A percentile compares a stretch with the other conserved stretches of the same genome.
phyloP scores from a whole-genome alignment of 2,329 filamentous ascomycete genomes.

The Boeremia exigua region DNA sequence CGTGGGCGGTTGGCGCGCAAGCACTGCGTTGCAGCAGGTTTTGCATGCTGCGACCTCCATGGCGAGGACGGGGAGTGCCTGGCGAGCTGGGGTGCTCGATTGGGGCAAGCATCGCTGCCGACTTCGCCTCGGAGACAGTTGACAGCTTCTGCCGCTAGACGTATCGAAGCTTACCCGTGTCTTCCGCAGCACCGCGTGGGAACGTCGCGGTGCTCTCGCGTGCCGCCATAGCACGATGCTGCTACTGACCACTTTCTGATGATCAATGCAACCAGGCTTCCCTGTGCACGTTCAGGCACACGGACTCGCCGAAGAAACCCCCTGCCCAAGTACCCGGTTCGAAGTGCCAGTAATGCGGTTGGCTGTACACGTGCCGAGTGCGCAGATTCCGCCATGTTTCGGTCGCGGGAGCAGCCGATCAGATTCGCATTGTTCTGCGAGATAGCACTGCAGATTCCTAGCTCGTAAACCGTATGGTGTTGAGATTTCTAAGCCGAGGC shows the following conservation, averaged over 20 bases:
- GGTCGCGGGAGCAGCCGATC: slow-evolving; percentile 38
- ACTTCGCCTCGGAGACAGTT: slow-evolving; percentile 22
- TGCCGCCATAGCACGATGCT: slow-evolving; percentile 7
- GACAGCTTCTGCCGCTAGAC: slow-evolving; percentile 25
- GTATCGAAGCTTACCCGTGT: slow-evolving; percentile 23
- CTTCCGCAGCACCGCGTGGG: slow-evolving; percentile 17
- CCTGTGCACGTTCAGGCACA: slow-evolving; percentile 35
- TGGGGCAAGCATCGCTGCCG: slow-evolving; percentile 1
- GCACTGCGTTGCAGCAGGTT: neutral
- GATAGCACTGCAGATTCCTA: neutral
- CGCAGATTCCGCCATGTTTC: slow-evolving; percentile 25
- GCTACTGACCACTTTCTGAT: slow-evolving; percentile 16
- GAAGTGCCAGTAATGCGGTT: slow-evolving; percentile 29
- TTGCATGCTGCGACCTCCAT: neutral
- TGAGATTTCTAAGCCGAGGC: neutral
- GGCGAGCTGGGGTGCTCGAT: slow-evolving; percentile 5
- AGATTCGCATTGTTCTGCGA: slow-evolving; percentile 13
- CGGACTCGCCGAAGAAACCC: slow-evolving; percentile 31
- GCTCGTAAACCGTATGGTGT: neutral
- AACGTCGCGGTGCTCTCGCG: neutral
- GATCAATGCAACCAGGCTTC: slow-evolving; percentile 26
- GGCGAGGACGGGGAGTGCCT: neutral
- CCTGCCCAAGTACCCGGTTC: slow-evolving; percentile 37
- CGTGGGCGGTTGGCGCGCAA: neutral
- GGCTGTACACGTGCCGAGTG: slow-evolving; percentile 23